phyloP scores from a whole-genome alignment of 257 asterid species.

The Rehmannia glutinosa region DNA sequence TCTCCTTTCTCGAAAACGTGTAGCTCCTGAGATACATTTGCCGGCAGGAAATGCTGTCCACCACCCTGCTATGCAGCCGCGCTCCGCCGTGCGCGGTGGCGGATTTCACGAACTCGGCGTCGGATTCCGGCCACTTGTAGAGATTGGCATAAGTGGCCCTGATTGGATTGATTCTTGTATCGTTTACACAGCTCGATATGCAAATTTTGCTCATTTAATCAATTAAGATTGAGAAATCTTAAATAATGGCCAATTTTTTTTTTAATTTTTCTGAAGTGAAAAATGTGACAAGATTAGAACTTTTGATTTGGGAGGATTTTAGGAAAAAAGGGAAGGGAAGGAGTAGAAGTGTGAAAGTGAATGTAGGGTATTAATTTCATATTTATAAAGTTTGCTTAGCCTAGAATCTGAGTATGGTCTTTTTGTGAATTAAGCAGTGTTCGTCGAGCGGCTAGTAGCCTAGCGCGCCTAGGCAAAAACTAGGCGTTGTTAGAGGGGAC shows the following conservation, averaged over 20 bases:
- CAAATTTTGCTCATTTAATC: slow-evolving; percentile 36
- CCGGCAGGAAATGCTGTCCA: slow-evolving; percentile 60
- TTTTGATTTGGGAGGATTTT: not conserved
- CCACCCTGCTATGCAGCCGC: slow-evolving; percentile 37
- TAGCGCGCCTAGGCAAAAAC: too few relatives aligned
- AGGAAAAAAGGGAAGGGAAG: not conserved
- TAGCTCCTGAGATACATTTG: slow-evolving; percentile 58
- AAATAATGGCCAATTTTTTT: not conserved
- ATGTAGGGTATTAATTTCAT: slow-evolving; percentile 9
- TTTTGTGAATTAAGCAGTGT: too few relatives aligned
- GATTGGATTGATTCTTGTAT: slow-evolving; percentile 44
- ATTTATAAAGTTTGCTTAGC: too few relatives aligned
- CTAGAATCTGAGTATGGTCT: too few relatives aligned
- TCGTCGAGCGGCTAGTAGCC: too few relatives aligned
- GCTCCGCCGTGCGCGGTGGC: slow-evolving; percentile 29
- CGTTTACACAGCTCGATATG: slow-evolving; percentile 51
- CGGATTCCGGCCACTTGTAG: slow-evolving; percentile 92
- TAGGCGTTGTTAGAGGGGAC: too few relatives aligned
- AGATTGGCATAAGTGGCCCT: slow-evolving; percentile 68
- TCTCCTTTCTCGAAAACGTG: slow-evolving; percentile 64
- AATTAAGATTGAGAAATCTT: not conserved
- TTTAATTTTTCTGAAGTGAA: not conserved
- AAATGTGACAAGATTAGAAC: not conserved
- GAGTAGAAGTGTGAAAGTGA: not conserved
- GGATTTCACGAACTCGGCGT: slow-evolving; percentile 41